Conservation (phyloP, 352 stramenopile genomes). For the Aphanomyces astaci region DNA sequence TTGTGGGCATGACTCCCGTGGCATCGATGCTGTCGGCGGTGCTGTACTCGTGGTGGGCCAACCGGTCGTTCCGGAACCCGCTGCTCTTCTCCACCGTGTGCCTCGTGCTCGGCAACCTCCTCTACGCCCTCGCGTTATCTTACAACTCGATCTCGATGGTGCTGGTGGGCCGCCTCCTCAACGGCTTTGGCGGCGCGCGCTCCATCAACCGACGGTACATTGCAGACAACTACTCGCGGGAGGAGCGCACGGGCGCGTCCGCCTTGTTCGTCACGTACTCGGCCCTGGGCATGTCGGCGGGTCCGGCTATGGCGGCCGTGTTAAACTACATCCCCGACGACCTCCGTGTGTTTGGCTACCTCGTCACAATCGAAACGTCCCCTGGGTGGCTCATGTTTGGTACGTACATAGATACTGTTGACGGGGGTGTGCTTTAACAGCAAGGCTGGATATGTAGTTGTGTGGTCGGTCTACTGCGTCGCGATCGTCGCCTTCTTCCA, state of each 20-base stretch:
- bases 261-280: slow-evolving; percentile 89
- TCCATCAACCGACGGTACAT: slow-evolving; percentile 89
- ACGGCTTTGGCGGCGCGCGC: slow-evolving; percentile 87
- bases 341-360: slow-evolving; percentile 39
- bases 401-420: too few relatives aligned
- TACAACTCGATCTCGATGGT: slow-evolving; percentile 82
- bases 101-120: slow-evolving; percentile 78
- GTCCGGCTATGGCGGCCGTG: slow-evolving; percentile 62
- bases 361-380: slow-evolving; percentile 81
- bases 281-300: slow-evolving; percentile 87
- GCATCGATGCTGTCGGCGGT: slow-evolving; percentile 91
- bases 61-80: slow-evolving; percentile 81
- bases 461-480: slow-evolving; percentile 61
- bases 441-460: too few relatives aligned
- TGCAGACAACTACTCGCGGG: slow-evolving; percentile 80
- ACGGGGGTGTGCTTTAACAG: too few relatives aligned
- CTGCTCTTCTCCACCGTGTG: slow-evolving; percentile 78
- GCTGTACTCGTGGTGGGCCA: slow-evolving; percentile 92
- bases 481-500: slow-evolving; percentile 49
- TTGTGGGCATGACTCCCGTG: slow-evolving; percentile 95
- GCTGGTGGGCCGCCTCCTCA: slow-evolving; percentile 85
- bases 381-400: slow-evolving; percentile 87
- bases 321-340: slow-evolving; percentile 62
- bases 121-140: slow-evolving; percentile 76
- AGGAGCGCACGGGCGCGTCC: slow-evolving; percentile 87